Conservation (phyloP, 1,139 yeast species). For the Pichia cactophila region DNA sequence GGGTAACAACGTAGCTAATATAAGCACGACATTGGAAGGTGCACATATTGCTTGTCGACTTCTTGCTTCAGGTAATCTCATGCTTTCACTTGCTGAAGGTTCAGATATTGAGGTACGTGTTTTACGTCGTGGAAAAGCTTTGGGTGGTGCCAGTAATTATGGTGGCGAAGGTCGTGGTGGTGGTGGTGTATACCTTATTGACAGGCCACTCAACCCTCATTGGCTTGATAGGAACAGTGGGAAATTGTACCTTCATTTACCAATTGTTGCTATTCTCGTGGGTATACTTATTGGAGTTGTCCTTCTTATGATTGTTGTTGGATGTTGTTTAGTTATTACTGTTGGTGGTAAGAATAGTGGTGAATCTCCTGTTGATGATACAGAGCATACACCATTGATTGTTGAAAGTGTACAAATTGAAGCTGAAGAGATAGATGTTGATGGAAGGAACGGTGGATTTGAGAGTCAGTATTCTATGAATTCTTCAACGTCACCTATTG, state of each 20-base stretch:
- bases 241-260: constrained; percentile 51
- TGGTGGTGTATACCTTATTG: constrained; percentile 64
- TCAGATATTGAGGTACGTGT: constrained; percentile 61
- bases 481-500: constrained; percentile 11
- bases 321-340: constrained; percentile 31
- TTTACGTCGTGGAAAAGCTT: constrained; percentile 61
- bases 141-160: constrained; percentile 15
- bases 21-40: constrained; percentile 38
- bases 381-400: constrained; percentile 6
- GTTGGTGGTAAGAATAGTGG: constrained; percentile 17
- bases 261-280: constrained; percentile 57
- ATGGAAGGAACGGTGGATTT: constrained; percentile 1
- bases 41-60: constrained; percentile 39
- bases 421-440: background rate
- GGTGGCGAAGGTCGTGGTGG: constrained; percentile 36
- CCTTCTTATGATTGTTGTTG: constrained; percentile 27
- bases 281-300: constrained; percentile 58
- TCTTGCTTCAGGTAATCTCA: constrained; percentile 31
- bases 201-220: constrained; percentile 53
- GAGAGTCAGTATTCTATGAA: constrained; percentile 11
- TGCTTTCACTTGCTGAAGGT: constrained; percentile 40
- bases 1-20: constrained; percentile 9
- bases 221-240: constrained; percentile 50
- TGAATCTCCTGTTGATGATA: background rate
- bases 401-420: background rate